These are phyloP conservation scores for Cymbopogon flexuosus DNA, from an alignment of 202 grass and related monocot genomes.

Conservation along the genomic window DNA sequence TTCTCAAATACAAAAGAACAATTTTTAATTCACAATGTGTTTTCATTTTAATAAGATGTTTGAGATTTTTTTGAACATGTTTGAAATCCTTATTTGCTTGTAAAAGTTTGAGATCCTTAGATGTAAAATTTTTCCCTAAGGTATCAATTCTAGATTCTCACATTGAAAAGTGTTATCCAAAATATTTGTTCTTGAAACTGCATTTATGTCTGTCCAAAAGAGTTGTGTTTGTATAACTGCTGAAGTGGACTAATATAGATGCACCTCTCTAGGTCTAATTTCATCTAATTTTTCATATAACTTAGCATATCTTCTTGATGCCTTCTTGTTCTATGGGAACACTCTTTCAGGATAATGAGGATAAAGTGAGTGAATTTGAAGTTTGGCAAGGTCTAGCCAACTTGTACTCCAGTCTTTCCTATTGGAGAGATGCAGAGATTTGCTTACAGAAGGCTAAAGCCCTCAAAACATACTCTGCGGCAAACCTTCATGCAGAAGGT, in stretches of 20 bases:
- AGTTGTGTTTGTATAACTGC: neutral
- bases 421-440: constrained; percentile 81
- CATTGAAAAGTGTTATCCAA: neutral
- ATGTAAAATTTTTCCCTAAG: constrained; percentile 1
- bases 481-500: constrained; percentile 77
- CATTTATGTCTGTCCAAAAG: neutral
- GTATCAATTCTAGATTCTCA: neutral
- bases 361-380: constrained; percentile 82
- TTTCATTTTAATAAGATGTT: neutral
- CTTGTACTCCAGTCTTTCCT: constrained; percentile 79
- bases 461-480: constrained; percentile 67
- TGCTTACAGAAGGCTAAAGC: constrained; percentile 91
- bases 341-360: constrained; percentile 43
- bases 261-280: neutral
- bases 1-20: constrained; percentile 19
- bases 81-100: neutral
- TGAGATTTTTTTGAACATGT: neutral
- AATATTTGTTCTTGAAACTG: neutral
- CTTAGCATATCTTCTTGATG: neutral
- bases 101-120: neutral
- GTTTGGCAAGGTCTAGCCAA: constrained; percentile 97
- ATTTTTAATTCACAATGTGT: neutral
- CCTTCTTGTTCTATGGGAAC: constrained; percentile 18
- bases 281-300: neutral
- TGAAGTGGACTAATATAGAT: neutral